Conservation (phyloP, 2,329 filamentous ascomycete species). For the Fusarium sp. region DNA sequence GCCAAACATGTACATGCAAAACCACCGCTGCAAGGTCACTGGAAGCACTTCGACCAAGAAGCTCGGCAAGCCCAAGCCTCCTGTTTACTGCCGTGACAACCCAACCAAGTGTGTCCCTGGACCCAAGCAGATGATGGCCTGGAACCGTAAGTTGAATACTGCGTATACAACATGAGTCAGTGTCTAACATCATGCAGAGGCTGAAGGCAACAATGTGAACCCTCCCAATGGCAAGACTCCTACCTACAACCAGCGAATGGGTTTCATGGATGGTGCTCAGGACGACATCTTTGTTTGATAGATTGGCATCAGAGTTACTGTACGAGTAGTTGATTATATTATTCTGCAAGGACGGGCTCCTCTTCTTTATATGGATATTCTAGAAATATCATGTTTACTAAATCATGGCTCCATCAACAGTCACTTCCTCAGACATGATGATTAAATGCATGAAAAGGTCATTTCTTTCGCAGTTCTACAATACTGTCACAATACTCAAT, state of each 20-base stretch:
- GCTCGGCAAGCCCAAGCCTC: slow-evolving; percentile 57
- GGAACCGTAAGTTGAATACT: slow-evolving; percentile 54
- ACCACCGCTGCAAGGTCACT: slow-evolving; percentile 63
- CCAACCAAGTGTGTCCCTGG: slow-evolving; percentile 59
- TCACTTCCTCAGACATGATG: neutral
- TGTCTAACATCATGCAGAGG: slow-evolving; percentile 41
- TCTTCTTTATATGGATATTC: neutral
- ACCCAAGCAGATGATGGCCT: slow-evolving; percentile 65
- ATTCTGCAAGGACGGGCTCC: slow-evolving; percentile 15
- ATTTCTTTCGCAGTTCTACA: neutral
- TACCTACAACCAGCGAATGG: slow-evolving; percentile 53
- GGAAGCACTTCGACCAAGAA: slow-evolving; percentile 56
- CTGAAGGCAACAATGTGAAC: slow-evolving; percentile 53
- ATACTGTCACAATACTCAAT: neutral
- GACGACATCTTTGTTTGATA: slow-evolving; percentile 50
- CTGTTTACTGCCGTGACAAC: slow-evolving; percentile 59
- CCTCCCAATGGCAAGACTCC: slow-evolving; percentile 48
- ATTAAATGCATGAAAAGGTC: neutral
- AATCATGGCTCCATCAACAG: neutral
- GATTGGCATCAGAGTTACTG: too few species aligned
- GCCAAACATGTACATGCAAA: slow-evolving; percentile 60
- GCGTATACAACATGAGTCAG: neutral
- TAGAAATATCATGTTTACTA: neutral
- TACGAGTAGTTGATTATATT: slow-evolving; percentile 10
- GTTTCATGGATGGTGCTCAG: slow-evolving; percentile 52